Base-by-base conservation (phyloP, 1,284 basidiomycete genomes). In the Phellopilus nigrolimitatus region DNA sequence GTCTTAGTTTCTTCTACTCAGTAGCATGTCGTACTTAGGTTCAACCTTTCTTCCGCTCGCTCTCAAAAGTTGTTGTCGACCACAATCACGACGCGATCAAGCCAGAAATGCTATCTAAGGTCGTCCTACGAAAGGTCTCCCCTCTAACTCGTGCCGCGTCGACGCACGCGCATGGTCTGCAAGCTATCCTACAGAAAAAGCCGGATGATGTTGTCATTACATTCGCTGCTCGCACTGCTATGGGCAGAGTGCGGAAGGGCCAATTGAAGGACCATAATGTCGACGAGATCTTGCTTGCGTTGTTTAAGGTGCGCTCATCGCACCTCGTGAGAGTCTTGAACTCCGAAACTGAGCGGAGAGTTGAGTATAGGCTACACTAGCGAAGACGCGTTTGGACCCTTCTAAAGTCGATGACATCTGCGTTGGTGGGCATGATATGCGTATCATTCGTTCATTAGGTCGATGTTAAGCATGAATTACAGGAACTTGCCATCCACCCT, bases 401-500 rank as follows among this genome's bases (percentile, higher is more conserved):
- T 60, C 73, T 17, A 78, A 80, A 60, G 79, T 92, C 54, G 84
- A 88, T 46, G 91, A 91, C 59, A 85, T 92, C 38, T 88, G 83
- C 51, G 85, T 92, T 19, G 88, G 87, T 84, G 57, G 55, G 81
- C 57, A 43, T 22, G 15, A 1, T 30, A 39, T 24, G 15, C n/a
- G 24, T 7, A 46, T 36, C 4, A 13, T 33, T 15, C 19, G 25
- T 10, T 15, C 39, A 22, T 13, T 50, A n/a, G 33, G 31, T 28
- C 49, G 21, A 50, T 43, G 30, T 21, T 15, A 31, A 40, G 28
- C 39, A n/a, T 33, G 39, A 37, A 46, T 19, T 36, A 4, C 52
- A 88, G 87, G 82, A 46, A 88, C 84, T n/a, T 90, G 88, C 58
- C 88, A 91, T 63, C 82, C 87, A n/a, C 88, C 88, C 6, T 89